These are phyloP conservation scores for Ophiostoma quercus DNA, from an alignment of 2,329 filamentous ascomycete species.

Conservation along the genomic window DNA sequence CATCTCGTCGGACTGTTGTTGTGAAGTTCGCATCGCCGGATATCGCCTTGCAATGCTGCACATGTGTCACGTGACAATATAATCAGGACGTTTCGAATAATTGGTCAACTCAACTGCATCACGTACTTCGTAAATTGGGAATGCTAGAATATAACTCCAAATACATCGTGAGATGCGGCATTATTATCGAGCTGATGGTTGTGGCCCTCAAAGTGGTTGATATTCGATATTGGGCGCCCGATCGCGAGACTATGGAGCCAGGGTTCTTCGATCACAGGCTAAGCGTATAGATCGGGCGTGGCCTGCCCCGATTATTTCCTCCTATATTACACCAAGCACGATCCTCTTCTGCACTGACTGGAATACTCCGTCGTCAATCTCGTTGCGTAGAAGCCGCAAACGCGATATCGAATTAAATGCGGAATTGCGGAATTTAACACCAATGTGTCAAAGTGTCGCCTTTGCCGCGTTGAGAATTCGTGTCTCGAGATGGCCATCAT, in stretches of 20 bases:
- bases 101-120: neutral
- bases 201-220: neutral
- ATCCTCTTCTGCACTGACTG: neutral
- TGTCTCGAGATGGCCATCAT: neutral
- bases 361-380: no score
- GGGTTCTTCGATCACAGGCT: neutral
- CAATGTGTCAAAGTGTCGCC: neutral
- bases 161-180: neutral
- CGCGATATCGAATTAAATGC: neutral
- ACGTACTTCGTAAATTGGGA: neutral
- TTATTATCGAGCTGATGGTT: neutral
- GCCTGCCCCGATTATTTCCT: constrained; percentile 2
- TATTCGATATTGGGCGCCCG: neutral
- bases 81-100: neutral
- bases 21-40: neutral
- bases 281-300: neutral
- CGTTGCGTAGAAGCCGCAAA: neutral
- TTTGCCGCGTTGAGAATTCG: neutral
- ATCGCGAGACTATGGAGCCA: constrained; percentile 1
- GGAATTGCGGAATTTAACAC: neutral
- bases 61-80: neutral
- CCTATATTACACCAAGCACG: constrained; percentile 1
- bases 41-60: neutral
- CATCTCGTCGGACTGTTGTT: neutral
- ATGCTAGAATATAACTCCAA: neutral